A percentile compares a stretch with the other conserved stretches of the same genome.
Conservation (phyloP, 2,329 filamentous ascomycete genomes). For the Aspergillus unguis region DNA sequence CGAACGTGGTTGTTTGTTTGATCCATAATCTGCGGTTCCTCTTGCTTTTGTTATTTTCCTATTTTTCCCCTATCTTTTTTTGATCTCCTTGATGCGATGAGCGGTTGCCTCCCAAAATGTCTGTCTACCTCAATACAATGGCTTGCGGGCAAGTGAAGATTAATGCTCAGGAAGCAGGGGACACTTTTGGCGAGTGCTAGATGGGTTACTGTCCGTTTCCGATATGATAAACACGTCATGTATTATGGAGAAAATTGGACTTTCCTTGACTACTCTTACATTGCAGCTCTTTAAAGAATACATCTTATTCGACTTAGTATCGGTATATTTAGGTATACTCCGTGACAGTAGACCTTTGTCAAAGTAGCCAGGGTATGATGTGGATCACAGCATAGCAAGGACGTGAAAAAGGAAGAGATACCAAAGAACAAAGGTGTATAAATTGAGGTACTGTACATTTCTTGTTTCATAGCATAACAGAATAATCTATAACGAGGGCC, state of each 20-base stretch:
- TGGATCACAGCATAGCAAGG: neutral
- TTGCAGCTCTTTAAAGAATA: neutral
- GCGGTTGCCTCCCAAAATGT: constrained; percentile 10
- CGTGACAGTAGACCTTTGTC: neutral
- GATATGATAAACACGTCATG: constrained; percentile 23
- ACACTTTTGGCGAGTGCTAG: constrained; percentile 2
- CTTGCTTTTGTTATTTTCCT: constrained; percentile 18
- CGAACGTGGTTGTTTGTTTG: constrained; percentile 31
- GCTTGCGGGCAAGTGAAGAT: constrained; percentile 16
- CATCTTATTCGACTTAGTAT: no score
- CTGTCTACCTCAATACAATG: constrained; percentile 11
- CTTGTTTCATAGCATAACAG: neutral
- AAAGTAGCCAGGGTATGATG: neutral
- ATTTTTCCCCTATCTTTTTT: constrained; percentile 17
- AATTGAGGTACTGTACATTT: constrained; percentile 1
- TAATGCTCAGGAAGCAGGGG: constrained; percentile 15
- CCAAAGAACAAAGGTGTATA: neutral
- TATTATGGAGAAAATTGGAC: constrained; percentile 30
- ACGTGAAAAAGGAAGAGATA: neutral
- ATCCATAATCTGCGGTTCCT: constrained; percentile 25
- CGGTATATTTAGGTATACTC: neutral
- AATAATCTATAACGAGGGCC: no score
- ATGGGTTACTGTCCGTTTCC: constrained; percentile 14
- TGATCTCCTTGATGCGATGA: constrained; percentile 21
- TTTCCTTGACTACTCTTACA: constrained; percentile 7